Evolutionary conservation across 2,329 filamentous ascomycete species (phyloP).

Genomic region (Chaetomiaceae sp.): DNA sequence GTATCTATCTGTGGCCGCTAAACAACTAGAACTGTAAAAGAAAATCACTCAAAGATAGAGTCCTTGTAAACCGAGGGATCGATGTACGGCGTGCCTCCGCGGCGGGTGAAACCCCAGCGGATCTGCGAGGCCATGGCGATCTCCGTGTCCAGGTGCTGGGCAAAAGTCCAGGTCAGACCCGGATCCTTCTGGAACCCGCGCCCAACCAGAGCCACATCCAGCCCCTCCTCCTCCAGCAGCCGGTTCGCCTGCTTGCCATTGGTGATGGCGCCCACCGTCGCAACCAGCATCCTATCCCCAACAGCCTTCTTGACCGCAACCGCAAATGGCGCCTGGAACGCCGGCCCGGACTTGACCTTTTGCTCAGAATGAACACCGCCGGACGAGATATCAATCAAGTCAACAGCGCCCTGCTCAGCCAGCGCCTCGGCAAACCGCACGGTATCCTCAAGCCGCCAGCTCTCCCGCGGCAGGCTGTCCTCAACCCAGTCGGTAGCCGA

Average conservation of each 20-base stretch:
- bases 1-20: too few relatives aligned
- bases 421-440: slow-evolving; percentile 53
- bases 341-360: slow-evolving; percentile 54
- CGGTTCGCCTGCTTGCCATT: slow-evolving; percentile 42
- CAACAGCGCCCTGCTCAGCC: slow-evolving; percentile 62
- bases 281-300: slow-evolving; percentile 50
- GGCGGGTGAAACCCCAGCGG: slow-evolving; percentile 44
- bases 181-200: slow-evolving; percentile 57
- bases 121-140: slow-evolving; percentile 50
- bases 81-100: neutral
- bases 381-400: slow-evolving; percentile 68
- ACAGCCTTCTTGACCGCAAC: slow-evolving; percentile 66
- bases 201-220: slow-evolving; percentile 48
- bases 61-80: neutral
- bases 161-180: slow-evolving; percentile 50
- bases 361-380: slow-evolving; percentile 60
- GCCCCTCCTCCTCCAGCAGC: slow-evolving; percentile 39
- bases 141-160: slow-evolving; percentile 46
- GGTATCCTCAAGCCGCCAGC: slow-evolving; percentile 64
- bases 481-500: slow-evolving; percentile 75
- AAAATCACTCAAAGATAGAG: slow-evolving; percentile 1
- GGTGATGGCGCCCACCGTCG: slow-evolving; percentile 46
- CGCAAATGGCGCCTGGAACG: slow-evolving; percentile 68
- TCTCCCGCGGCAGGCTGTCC: slow-evolving; percentile 49
- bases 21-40: too few relatives aligned